Evolutionary conservation across 106 monocot genomes (phyloP).

Genomic region (Phalaenopsis aphrodite): DNA sequence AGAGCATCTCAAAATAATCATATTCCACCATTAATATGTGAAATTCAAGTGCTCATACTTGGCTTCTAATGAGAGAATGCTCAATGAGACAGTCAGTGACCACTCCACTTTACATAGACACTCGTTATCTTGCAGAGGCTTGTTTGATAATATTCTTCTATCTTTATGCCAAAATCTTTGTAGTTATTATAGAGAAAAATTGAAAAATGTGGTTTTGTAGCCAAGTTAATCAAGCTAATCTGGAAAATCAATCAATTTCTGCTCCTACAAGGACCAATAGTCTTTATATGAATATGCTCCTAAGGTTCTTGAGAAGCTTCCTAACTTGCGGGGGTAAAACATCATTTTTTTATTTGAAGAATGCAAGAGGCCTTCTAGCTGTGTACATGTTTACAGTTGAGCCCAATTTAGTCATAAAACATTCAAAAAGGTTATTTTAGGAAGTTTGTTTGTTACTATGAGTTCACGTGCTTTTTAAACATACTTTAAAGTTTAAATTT

Average conservation of each 20-base stretch:
- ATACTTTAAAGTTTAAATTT: too few relatives aligned
- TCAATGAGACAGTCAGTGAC: slow-evolving; percentile 28
- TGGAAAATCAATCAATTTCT: slow-evolving; percentile 72
- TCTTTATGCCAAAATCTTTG: slow-evolving; percentile 27
- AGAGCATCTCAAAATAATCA: slow-evolving; percentile 36
- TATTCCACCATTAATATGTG: slow-evolving; percentile 67
- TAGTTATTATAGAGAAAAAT: slow-evolving; percentile 23
- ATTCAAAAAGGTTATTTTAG: slow-evolving; percentile 18
- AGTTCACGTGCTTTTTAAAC: too few relatives aligned
- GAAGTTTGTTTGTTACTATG: too few relatives aligned
- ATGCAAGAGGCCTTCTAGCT: slow-evolving; percentile 51
- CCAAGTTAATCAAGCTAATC: slow-evolving; percentile 48
- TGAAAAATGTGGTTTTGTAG: slow-evolving; percentile 61
- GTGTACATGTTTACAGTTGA: slow-evolving; percentile 83
- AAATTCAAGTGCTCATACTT: slow-evolving; percentile 25
- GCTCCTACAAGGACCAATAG: slow-evolving; percentile 20
- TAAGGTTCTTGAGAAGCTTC: slow-evolving; percentile 62
- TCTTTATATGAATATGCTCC: slow-evolving; percentile 55
- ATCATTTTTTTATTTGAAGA: slow-evolving; percentile 30
- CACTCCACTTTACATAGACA: slow-evolving; percentile 34
- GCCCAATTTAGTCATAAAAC: slow-evolving; percentile 59
- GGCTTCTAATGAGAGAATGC: slow-evolving; percentile 24
- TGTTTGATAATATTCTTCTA: slow-evolving; percentile 55
- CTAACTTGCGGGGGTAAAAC: slow-evolving; percentile 18
- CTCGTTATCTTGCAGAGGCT: slow-evolving; percentile 53